Base-by-base conservation (phyloP, 441 rosid genomes). In the Arabidopsis hybrid region DNA sequence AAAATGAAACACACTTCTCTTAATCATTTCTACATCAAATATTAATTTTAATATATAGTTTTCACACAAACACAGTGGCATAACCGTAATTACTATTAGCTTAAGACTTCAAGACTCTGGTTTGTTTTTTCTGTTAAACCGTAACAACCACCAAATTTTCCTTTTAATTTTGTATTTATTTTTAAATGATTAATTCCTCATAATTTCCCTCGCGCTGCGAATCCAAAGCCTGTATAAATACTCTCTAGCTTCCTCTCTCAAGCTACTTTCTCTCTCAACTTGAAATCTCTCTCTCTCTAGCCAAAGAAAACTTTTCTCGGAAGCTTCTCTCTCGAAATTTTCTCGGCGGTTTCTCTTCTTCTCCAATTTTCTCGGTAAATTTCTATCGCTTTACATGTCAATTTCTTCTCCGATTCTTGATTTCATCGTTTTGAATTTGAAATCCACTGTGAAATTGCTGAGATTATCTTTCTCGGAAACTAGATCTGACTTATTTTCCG, bases 201-300 rank as follows among this genome's bases (percentile, higher is more conserved):
- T 21, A 21, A 21, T 21, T 21, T 76, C 80, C 80, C 80, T 76
- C 80, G 29, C 42, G 3, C 5, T 8, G 60, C 62, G 21, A 71
- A 60, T 8, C 58, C 40, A 42, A 21, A 21, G 11, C 47, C 2
- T 40, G 43, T 77, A 77, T 77, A 77, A 71, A 71, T 77, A 71
- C 17, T 38, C 57, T 32, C 21, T 59, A 63, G 9, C 79, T 49
- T 51, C 43, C 29, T 71, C 17, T 57, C 65, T 73, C 6, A 11
- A 61, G 50, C 35, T 55, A 43, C 26, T 64, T 64, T 64, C 71
- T 57, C 65, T 14, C 58, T 36, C 59, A 51, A 71, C 69, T 71
- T 12, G 53, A 6, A 38, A 29, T 60, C 60, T 21, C 56, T 68
- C 60, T 58, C 66, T 65, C 45, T 50, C 26, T 21, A 66, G 38